These are phyloP conservation scores for Proliferodiscus dingleyae DNA, from an alignment of 2,329 filamentous ascomycete species.

Conservation along the genomic window DNA sequence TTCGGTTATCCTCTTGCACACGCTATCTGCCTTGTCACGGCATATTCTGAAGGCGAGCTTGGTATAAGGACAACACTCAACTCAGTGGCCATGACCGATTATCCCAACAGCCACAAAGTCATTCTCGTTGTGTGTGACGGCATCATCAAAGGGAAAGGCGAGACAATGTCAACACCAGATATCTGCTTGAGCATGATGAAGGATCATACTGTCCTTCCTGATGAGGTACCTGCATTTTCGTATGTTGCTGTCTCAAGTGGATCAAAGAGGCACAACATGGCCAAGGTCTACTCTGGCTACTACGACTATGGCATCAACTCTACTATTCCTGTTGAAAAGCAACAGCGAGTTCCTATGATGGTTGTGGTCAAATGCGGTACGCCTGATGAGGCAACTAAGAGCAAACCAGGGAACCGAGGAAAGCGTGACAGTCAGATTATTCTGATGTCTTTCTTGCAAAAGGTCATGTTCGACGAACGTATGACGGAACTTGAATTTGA, in stretches of 20 bases:
- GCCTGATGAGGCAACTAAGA: constrained; percentile 71
- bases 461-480: constrained; percentile 99
- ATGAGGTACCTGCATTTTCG: constrained; percentile 85
- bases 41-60: constrained; percentile 92
- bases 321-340: constrained; percentile 74
- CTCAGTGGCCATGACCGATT: constrained; percentile 95
- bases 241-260: constrained; percentile 96
- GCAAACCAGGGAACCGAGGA: constrained; percentile 93
- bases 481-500: constrained; percentile 99
- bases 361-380: constrained; percentile 94
- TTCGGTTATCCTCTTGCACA: constrained; percentile 95
- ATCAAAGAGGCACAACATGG: constrained; percentile 98
- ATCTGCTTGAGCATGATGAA: constrained; percentile 91
- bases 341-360: constrained; percentile 98
- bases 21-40: constrained; percentile 88
- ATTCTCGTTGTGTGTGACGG: constrained; percentile 96
- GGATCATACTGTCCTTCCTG: constrained; percentile 72
- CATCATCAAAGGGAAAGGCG: constrained; percentile 93
- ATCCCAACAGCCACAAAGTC: constrained; percentile 97
- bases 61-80: constrained; percentile 91
- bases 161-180: constrained; percentile 81
- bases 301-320: constrained; percentile 90
- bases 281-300: constrained; percentile 95
- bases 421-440: constrained; percentile 99
- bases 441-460: constrained; percentile 98